Percentiles rank a stretch among this genome's conserved stretches.
These are phyloP conservation scores for Amanita muscaria DNA, from an alignment of 768 basidiomycete genomes.

Conservation along the genomic window DNA sequence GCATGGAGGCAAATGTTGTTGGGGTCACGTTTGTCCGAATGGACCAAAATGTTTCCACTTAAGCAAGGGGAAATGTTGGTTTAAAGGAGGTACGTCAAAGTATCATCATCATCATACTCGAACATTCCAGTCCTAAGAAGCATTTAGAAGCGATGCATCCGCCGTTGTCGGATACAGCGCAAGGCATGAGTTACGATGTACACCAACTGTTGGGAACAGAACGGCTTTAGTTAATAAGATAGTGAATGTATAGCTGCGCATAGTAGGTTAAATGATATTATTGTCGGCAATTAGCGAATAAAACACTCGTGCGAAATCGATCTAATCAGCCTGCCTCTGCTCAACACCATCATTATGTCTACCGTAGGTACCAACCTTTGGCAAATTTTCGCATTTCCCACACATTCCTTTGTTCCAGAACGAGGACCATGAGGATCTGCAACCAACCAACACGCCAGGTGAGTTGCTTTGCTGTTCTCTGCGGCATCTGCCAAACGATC, in stretches of 20 bases:
- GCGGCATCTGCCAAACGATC: conserved; percentile 5
- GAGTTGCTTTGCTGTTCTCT: conserved; percentile 7
- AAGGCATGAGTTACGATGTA: not conserved
- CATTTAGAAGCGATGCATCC: conserved; percentile 38
- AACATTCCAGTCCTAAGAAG: too few relatives aligned
- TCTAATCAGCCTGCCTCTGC: conserved; percentile 23
- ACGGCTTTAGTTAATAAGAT: conserved; percentile 7
- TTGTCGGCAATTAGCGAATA: conserved; percentile 37
- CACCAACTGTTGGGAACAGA: conserved; percentile 1
- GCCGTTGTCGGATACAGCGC: conserved; percentile 2
- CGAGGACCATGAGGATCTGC: conserved; percentile 67
- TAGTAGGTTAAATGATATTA: not conserved
- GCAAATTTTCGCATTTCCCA: not conserved
- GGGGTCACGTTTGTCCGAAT: conserved; percentile 78
- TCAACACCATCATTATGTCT: conserved; percentile 37
- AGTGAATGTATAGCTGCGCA: conserved; percentile 7
- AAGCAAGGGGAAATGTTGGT: conserved; percentile 81
- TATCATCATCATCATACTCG: not conserved
- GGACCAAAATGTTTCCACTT: conserved; percentile 66
- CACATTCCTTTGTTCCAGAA: conserved; percentile 22
- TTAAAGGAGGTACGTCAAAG: conserved; percentile 53
- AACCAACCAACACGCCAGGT: conserved; percentile 65
- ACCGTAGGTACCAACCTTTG: conserved; percentile 28
- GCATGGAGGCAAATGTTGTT: conserved; percentile 69
- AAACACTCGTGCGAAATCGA: conserved; percentile 64